Conservation (phyloP, 805 yeast genomes). For the Wickerhamiella kurtzmanii region DNA sequence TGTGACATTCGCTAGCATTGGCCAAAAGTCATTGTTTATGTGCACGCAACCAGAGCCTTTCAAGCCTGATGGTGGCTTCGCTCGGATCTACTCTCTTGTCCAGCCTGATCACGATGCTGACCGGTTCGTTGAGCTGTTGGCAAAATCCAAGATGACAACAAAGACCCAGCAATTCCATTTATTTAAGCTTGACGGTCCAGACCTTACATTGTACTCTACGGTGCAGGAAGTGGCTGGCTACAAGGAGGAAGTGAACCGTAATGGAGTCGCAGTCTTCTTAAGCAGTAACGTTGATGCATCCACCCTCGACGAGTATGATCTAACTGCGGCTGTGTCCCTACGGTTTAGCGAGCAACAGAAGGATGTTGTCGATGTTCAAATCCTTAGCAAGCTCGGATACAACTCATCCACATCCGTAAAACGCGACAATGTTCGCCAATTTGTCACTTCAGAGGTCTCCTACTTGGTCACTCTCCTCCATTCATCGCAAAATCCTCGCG, state of each 20-base stretch:
- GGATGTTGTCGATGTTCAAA: conserved; percentile 16
- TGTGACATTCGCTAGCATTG: conserved; percentile 23
- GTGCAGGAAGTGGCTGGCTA: conserved; percentile 29
- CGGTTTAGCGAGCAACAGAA: conserved; percentile 27
- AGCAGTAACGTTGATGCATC: conserved; percentile 29
- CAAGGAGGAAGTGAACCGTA: conserved; percentile 27
- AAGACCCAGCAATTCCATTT: conserved; percentile 80
- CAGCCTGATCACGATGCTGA: conserved; percentile 21
- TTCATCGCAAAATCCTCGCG: conserved; percentile 26
- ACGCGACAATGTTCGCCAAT: conserved; percentile 25
- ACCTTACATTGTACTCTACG: conserved; percentile 22
- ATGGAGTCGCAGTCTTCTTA: conserved; percentile 53
- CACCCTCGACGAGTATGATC: conserved; percentile 27
- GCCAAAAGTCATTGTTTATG: conserved; percentile 10
- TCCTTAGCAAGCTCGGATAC: conserved; percentile 19
- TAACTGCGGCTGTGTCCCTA: conserved; percentile 36
- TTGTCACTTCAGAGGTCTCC: conserved; percentile 30
- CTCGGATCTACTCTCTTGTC: conserved; percentile 18
- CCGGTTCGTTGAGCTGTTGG: conserved; percentile 42
- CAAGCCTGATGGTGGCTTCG: conserved; percentile 4
- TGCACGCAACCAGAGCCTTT: conserved; percentile 6
- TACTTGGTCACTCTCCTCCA: conserved; percentile 26
- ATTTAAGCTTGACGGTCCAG: conserved; percentile 36
- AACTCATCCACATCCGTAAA: conserved; percentile 20
- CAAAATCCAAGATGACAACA: conserved; percentile 58